These are phyloP conservation scores for Gossypium ekmanianum DNA, from an alignment of 345 rosid genomes.

Conservation along the genomic window DNA sequence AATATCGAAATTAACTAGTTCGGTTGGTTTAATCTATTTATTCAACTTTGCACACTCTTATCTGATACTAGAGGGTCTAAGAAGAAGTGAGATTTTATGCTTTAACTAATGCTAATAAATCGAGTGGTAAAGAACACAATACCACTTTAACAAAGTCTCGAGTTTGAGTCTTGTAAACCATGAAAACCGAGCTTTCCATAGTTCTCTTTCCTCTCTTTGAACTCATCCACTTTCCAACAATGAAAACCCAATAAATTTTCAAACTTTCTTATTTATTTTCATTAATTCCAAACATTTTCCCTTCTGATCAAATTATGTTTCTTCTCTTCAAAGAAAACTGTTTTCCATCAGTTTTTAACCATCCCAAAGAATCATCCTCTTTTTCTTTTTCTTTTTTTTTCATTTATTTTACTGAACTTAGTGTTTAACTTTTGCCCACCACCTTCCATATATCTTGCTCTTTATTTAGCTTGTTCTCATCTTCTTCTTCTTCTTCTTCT, in stretches of 20 bases:
- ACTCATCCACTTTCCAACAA: slow-evolving; percentile 13
- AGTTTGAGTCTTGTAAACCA: too few species aligned
- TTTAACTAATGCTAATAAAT: too few species aligned
- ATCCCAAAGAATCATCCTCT: neutral
- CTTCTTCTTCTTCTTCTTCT: too few species aligned
- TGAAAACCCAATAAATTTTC: neutral
- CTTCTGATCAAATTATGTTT: neutral
- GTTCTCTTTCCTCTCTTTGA: slow-evolving; percentile 1
- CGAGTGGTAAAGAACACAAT: too few species aligned
- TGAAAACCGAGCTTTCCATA: neutral
- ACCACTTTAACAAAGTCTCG: too few species aligned
- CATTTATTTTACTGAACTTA: slow-evolving; percentile 6
- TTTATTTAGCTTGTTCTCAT: too few species aligned
- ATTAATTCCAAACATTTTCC: neutral
- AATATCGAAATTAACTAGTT: too few species aligned
- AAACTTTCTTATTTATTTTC: neutral
- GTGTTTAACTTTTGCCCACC: neutral
- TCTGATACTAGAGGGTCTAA: too few species aligned
- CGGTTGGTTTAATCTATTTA: too few species aligned
- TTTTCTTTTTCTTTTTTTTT: neutral
- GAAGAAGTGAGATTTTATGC: too few species aligned
- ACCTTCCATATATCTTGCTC: slow-evolving; percentile 8
- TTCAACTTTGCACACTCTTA: too few species aligned
- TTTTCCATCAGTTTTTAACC: neutral
- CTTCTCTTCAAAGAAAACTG: slow-evolving; percentile 1